Evolutionary conservation across 176 grass and related monocot genomes (phyloP), one percentile per base, ranked within the genome.

Genomic region (Bonia amplexicaulis): DNA sequence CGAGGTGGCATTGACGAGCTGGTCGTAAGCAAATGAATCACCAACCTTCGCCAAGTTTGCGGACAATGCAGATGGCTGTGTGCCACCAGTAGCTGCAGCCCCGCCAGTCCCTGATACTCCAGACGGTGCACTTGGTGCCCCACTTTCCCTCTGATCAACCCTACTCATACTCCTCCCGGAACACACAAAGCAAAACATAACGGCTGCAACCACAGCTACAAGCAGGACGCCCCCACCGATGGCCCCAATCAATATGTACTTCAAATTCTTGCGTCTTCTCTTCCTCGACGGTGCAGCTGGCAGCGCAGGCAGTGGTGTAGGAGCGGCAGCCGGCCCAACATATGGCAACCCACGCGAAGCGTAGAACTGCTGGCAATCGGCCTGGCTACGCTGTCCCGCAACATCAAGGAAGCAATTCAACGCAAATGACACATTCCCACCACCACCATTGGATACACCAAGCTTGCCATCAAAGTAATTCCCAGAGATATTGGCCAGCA

Each of bases 401-500:
- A 61, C 39, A 20, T 94, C 86, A n/a, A 27, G 11, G 69, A 99
- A 84, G 86, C 96, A 96, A 76, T 99, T 96, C 80, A 79, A 72
- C 19, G 58, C 73, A 77, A 84, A 86, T 6, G 79, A 88, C 25
- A 88, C 67, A 67, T 93, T 94, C 49, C 65, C 76, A 67, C 41
- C 77, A 48, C 23, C 75, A 49, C 22, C 39, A 51, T 48, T 51
- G 7, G 41, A 5, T 14, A 86, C 65, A 16, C 80, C 74, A 16
- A 92, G 74, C n/a, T 74, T 80, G 69, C 96, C 91, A 5, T 89
- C 84, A n/a, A 99, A 96, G 84, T 95, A 99, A 62, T 99, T 96
- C 63, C 55, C 88, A 3, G 93, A 96, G 79, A 99, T 81, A 79
- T 99, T 88, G 61, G 79, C 90, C 62, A 46, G 60, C 19, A 3